Evolutionary conservation across 306 rosid genomes (phyloP), one percentile per base, ranked within the genome.

Genomic region (Hippophae rhamnoides): DNA sequence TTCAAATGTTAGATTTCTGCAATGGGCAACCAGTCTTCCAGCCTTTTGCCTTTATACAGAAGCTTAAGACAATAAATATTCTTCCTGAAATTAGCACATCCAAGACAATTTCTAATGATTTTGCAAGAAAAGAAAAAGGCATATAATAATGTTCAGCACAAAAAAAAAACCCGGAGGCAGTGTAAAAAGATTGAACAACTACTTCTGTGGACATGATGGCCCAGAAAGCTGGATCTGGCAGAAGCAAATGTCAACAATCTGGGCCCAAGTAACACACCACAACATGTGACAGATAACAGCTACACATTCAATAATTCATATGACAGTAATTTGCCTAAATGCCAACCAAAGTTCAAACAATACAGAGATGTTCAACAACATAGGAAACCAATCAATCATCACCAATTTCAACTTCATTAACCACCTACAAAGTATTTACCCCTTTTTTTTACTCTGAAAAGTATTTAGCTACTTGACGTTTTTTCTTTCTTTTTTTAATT

Each of bases 221-320:
- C 78, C 78, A 63, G 64, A 72, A 48, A 56, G 47, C 52, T 38
- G 69, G 65, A 61, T 72, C 65, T 47, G 70, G 59, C 68, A 58
- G 56, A 63, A 74, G 57, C 42, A 66, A 54, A 63, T 56, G 59
- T 57, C 54, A 31, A 51, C 65, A 57, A 57, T 9, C 68, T 57
- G 66, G 65, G 59, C 70, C 66, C 76, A 53, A 61, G 56, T 58
- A 61, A 8, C 61, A 8, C 61, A 44, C 52, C 14, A 74, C 63
- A 73, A 41, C 65, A 68, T 47, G 62, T 57, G 70, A 62, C 61
- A 43, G 14, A 51, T 51, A 54, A 60, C 59, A 47, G 25, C 25
- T 26, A 64, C 18, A 52, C 47, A 60, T 38, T 43, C 23, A 31
- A 43, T 10, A 6, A 52, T 13, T 49, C 50, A 52, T 42, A 63